A percentile compares a stretch with the other conserved stretches of the same genome.
Conservation (phyloP, 2,329 filamentous ascomycete species). For the Calonectria montana region DNA sequence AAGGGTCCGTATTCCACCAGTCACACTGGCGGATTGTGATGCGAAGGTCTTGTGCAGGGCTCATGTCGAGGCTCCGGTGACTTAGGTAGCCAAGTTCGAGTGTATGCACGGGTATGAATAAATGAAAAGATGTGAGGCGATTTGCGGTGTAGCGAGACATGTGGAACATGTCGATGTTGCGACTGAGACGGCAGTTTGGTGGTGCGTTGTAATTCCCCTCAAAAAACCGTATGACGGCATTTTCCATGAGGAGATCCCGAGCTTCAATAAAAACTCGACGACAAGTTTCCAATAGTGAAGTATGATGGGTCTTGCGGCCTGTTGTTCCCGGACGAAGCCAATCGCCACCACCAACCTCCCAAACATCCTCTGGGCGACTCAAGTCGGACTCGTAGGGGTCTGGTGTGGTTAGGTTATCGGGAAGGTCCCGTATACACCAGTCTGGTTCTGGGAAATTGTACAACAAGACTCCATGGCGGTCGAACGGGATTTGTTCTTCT, state of each 20-base stretch:
- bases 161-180: background rate
- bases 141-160: slow-evolving; percentile 28
- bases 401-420: background rate
- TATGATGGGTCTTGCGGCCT: slow-evolving; percentile 12
- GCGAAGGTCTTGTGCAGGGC: slow-evolving; percentile 11
- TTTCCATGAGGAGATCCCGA: slow-evolving; percentile 21
- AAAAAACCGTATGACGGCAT: slow-evolving; percentile 12
- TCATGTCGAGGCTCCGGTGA: slow-evolving; percentile 14
- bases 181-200: background rate
- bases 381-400: background rate
- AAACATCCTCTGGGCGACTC: background rate
- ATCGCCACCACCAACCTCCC: background rate
- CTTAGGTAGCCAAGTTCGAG: slow-evolving; percentile 10
- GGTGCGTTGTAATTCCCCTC: background rate
- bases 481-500: slow-evolving; percentile 11
- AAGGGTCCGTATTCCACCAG: slow-evolving; percentile 1
- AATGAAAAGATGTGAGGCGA: slow-evolving; percentile 19
- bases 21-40: slow-evolving; percentile 20
- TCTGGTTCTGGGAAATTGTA: background rate
- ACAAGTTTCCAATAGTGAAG: slow-evolving; percentile 18
- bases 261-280: slow-evolving; percentile 23
- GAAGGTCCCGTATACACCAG: slow-evolving; percentile 14
- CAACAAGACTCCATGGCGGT: background rate
- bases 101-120: background rate
- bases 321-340: slow-evolving; percentile 11